phyloP scores from a whole-genome alignment of 1,139 yeast genomes.

The Suhomyces ambrosiae region DNA sequence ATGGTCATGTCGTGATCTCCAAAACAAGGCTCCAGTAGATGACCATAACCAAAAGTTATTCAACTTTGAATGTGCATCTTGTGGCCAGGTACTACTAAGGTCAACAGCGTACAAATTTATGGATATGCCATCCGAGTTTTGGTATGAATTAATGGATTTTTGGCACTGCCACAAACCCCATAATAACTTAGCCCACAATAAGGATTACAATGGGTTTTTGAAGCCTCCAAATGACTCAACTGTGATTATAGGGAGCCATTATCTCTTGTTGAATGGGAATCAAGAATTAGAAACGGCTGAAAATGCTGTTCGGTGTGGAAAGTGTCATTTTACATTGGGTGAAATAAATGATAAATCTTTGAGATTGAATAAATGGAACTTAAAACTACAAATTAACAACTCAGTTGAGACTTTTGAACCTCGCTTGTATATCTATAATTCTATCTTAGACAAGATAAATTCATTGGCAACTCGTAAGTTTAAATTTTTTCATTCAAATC shows the following conservation, averaged over 20 bases:
- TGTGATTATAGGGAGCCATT: constrained; percentile 60
- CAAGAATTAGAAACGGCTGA: constrained; percentile 15
- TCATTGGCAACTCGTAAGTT: constrained; percentile 49
- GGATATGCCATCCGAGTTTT: constrained; percentile 87
- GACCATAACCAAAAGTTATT: constrained; percentile 28
- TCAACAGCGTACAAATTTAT: constrained; percentile 38
- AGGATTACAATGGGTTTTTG: constrained; percentile 40
- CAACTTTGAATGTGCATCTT: constrained; percentile 36
- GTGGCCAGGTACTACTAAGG: constrained; percentile 30
- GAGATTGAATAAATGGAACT: constrained; percentile 64
- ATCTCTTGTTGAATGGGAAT: constrained; percentile 45
- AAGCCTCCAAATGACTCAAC: constrained; percentile 44
- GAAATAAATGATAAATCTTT: constrained; percentile 24
- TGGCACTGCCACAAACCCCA: constrained; percentile 98
- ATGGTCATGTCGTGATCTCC: constrained; percentile 47
- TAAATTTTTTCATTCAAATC: constrained; percentile 30
- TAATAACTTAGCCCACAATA: constrained; percentile 19
- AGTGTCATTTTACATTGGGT: constrained; percentile 39
- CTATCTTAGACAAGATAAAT: constrained; percentile 48
- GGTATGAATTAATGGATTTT: constrained; percentile 96
- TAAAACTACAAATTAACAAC: constrained; percentile 32
- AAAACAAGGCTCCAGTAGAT: constrained; percentile 31
- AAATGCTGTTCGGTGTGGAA: constrained; percentile 25
- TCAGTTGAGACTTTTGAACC: constrained; percentile 31
- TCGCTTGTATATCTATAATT: constrained; percentile 38